A percentile compares a stretch with the other conserved stretches of the same genome.
Conservation (phyloP, 441 rosid genomes). For the Corymbia calophylla region DNA sequence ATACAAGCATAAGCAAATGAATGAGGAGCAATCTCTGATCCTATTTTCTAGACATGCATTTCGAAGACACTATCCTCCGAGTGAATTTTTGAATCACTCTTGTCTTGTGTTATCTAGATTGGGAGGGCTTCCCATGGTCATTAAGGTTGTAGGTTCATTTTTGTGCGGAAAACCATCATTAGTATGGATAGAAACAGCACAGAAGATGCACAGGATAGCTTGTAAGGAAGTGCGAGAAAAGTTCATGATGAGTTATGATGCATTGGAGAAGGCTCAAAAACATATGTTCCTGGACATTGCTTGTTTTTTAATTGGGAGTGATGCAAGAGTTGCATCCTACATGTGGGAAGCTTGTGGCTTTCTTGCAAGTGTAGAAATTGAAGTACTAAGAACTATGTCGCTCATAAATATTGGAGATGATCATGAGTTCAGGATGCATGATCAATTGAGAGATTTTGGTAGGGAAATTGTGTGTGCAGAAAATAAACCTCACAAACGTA, state of each 20-base stretch:
- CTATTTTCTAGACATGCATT: neutral
- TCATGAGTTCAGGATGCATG: neutral
- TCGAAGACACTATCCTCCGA: neutral
- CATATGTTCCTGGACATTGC: neutral
- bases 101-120: accelerated
- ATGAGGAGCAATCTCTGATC: neutral
- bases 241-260: neutral
- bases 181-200: accelerated
- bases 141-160: neutral
- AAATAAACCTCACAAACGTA: neutral
- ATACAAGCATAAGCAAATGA: neutral
- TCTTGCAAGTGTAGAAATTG: accelerated
- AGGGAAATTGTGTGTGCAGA: neutral
- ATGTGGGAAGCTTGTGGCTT: neutral
- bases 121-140: neutral
- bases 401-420: neutral
- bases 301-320: neutral
- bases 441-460: neutral
- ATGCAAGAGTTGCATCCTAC: neutral
- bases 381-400: neutral
- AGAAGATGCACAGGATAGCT: too few relatives aligned
- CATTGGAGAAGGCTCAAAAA: neutral
- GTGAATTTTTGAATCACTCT: neutral
- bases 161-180: neutral
- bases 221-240: neutral